Percentiles rank a stretch among this genome's conserved stretches.
Evolutionary conservation across 1,284 basidiomycete species (phyloP).

Genomic region (Flammula alnicola): DNA sequence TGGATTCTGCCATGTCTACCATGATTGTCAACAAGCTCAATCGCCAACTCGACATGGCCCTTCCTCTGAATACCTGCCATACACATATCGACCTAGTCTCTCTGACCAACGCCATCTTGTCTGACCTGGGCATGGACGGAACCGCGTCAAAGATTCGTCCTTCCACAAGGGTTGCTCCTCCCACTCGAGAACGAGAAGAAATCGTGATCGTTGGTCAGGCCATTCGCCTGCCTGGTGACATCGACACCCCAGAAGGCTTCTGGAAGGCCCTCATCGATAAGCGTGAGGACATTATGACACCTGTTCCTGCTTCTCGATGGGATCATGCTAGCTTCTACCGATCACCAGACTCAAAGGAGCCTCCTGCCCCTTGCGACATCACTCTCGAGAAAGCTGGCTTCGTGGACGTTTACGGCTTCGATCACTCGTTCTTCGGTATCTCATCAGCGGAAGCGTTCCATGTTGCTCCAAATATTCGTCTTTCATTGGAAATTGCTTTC

Average conservation of each 20-base stretch:
- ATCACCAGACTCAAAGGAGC: slow-evolving; percentile 24
- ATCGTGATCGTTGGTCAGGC: slow-evolving; percentile 42
- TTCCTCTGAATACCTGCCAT: slow-evolving; percentile 40
- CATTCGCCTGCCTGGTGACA: slow-evolving; percentile 38
- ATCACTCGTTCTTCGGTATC: slow-evolving; percentile 41
- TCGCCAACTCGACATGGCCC: slow-evolving; percentile 27
- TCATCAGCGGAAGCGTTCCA: slow-evolving; percentile 38
- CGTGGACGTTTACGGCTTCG: slow-evolving; percentile 36
- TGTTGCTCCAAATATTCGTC: slow-evolving; percentile 35
- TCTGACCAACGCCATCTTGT: slow-evolving; percentile 30
- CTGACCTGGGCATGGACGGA: slow-evolving; percentile 22
- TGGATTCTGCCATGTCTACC: slow-evolving; percentile 38
- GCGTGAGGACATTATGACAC: slow-evolving; percentile 34
- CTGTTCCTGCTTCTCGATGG: slow-evolving; percentile 38
- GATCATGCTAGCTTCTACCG: slow-evolving; percentile 40
- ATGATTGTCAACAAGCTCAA: slow-evolving; percentile 38
- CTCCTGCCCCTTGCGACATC: slow-evolving; percentile 33
- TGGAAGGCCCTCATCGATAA: slow-evolving; percentile 39
- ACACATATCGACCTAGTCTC: slow-evolving; percentile 36
- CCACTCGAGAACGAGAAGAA: slow-evolving; percentile 26
- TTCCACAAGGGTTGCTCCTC: slow-evolving; percentile 14
- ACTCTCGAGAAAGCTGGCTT: slow-evolving; percentile 38
- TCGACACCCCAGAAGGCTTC: slow-evolving; percentile 32
- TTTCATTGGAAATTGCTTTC: slow-evolving; percentile 38
- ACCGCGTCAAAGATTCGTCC: slow-evolving; percentile 13